A percentile compares a stretch with the other conserved stretches of the same genome.
phyloP scores from a whole-genome alignment of 2,329 filamentous ascomycete genomes.

The Drechslerella coelobrocha region DNA sequence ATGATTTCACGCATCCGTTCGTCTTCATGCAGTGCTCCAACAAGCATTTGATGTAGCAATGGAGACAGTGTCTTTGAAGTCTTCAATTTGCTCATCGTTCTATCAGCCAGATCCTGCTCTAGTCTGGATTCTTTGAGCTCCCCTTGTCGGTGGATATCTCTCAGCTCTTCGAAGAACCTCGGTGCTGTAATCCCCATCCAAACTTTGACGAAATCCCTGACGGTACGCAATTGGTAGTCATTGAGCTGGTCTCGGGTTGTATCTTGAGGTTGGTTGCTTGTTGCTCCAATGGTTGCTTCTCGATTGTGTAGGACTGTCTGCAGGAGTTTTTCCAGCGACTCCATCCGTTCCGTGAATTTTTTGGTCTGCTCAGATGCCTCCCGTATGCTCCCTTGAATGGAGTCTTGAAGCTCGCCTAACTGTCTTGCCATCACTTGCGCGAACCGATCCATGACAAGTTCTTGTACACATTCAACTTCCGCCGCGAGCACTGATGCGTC shows the following conservation, averaged over 20 bases:
- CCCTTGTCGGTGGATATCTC: neutral
- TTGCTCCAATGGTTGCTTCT: conserved; percentile 26
- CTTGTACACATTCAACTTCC: conserved; percentile 21
- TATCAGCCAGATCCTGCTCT: conserved; percentile 1
- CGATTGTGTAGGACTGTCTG: conserved; percentile 29
- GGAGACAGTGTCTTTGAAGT: neutral
- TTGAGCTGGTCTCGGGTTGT: neutral
- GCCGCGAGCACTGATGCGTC: conserved; percentile 29
- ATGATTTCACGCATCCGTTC: conserved; percentile 6
- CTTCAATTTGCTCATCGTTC: neutral
- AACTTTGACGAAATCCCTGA: too few relatives aligned
- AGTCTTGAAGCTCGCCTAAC: neutral
- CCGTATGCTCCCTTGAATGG: neutral
- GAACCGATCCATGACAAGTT: conserved; percentile 49
- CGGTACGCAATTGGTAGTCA: neutral
- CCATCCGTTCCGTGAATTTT: conserved; percentile 10
- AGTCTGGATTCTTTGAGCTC: neutral
- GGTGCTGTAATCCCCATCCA: too few relatives aligned
- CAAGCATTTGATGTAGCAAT: neutral
- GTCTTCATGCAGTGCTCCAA: neutral
- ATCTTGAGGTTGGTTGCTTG: neutral
- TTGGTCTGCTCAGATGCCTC: conserved; percentile 4
- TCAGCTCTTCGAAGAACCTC: neutral
- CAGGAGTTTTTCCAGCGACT: conserved; percentile 12
- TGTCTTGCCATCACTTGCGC: conserved; percentile 11